Percentiles rank a stretch among this genome's conserved stretches.
Conservation (phyloP, 192 early-diverging fungal species). For the Cetraspora pellucida region DNA sequence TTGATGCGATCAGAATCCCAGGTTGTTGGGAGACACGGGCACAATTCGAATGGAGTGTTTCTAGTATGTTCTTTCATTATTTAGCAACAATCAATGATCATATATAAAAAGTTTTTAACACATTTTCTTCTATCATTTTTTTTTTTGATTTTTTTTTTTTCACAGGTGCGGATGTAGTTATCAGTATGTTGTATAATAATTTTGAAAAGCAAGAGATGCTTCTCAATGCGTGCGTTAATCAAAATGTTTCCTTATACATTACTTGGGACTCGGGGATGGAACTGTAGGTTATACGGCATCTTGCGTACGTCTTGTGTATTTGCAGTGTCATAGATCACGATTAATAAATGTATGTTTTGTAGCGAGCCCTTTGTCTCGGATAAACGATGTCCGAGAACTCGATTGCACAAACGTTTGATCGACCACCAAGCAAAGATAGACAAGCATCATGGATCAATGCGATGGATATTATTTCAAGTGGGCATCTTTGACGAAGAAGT, state of each 20-base stretch:
- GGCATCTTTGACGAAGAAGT: constrained; percentile 12
- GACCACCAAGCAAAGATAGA: neutral
- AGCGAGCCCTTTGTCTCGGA: neutral
- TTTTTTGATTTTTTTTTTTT: neutral
- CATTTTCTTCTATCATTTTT: neutral
- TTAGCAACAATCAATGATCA: too few relatives aligned
- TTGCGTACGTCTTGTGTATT: neutral
- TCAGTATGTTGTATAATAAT: constrained; percentile 10
- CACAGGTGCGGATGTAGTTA: neutral
- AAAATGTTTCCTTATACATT: constrained; percentile 6
- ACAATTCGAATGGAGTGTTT: neutral
- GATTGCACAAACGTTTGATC: neutral
- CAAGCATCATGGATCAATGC: neutral
- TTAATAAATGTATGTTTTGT: neutral
- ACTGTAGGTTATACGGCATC: neutral
- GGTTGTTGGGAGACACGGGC: neutral
- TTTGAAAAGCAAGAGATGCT: constrained; percentile 15
- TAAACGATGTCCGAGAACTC: constrained; percentile 11
- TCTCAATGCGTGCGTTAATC: neutral
- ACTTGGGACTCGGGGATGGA: constrained; percentile 19
- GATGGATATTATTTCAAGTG: constrained; percentile 23
- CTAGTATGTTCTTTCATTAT: neutral
- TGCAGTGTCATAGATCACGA: neutral
- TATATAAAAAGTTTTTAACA: neutral
- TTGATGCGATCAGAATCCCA: constrained; percentile 7